Conservation (phyloP, 306 rosid genomes). For the Sicyos baderoa region DNA sequence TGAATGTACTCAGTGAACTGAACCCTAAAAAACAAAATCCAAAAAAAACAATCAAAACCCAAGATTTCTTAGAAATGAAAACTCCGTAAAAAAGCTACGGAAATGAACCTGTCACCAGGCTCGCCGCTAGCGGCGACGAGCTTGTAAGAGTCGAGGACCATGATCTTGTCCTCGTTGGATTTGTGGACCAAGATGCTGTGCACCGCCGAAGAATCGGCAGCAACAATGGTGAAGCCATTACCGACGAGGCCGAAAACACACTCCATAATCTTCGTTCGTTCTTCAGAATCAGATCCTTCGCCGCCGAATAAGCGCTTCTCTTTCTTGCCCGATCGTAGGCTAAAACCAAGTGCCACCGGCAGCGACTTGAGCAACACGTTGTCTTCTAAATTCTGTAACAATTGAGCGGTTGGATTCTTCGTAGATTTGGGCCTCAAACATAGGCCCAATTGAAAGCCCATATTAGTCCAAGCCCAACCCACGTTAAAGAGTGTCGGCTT, state of each 20-base stretch:
- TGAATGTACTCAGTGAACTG: constrained; percentile 70
- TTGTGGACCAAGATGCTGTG: constrained; percentile 91
- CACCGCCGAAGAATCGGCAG: constrained; percentile 82
- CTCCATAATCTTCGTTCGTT: constrained; percentile 42
- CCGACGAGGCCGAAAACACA: constrained; percentile 81
- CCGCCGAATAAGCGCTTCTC: not conserved
- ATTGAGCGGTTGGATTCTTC: too few species aligned
- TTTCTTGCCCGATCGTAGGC: not conserved
- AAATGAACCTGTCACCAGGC: constrained; percentile 67
- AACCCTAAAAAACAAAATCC: constrained; percentile 32
- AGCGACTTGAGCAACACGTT: constrained; percentile 9
- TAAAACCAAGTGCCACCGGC: not conserved
- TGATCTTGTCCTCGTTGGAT: constrained; percentile 92
- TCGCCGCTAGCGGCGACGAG: constrained; percentile 94
- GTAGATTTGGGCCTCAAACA: too few species aligned
- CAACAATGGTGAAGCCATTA: constrained; percentile 66
- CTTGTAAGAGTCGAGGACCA: constrained; percentile 87
- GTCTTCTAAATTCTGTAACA: too few species aligned
- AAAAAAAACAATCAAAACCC: not conserved
- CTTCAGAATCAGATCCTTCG: constrained; percentile 3
- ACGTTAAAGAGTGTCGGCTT: too few species aligned
- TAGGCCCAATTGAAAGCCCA: too few species aligned
- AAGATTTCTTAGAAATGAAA: not conserved
- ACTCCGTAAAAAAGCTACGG: constrained; percentile 17
- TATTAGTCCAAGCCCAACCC: too few species aligned